Evolutionary conservation across 2,329 filamentous ascomycete species (phyloP).

Genomic region (Xylaria sp.): DNA sequence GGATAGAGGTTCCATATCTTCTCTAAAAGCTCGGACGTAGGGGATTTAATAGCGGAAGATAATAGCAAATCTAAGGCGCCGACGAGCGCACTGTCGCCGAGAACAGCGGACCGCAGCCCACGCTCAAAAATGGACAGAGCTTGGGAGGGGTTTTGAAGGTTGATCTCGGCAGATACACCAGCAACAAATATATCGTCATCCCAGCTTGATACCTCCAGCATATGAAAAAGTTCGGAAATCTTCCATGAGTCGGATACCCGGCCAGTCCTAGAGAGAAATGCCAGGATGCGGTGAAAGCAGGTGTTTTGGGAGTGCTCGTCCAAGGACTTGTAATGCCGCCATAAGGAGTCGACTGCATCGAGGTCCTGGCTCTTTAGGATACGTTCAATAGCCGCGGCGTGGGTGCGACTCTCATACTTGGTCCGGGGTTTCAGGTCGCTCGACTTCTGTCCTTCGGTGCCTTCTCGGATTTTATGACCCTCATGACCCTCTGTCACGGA

Average conservation of each 20-base stretch:
- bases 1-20: conserved; percentile 37
- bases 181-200: conserved; percentile 47
- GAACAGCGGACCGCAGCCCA: conserved; percentile 40
- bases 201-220: conserved; percentile 47
- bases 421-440: not conserved
- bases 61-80: conserved; percentile 53
- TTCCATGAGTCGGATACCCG: conserved; percentile 52
- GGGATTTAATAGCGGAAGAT: conserved; percentile 45
- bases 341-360: conserved; percentile 46
- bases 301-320: conserved; percentile 39
- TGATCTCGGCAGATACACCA: conserved; percentile 50
- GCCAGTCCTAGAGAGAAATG: conserved; percentile 50
- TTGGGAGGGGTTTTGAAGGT: conserved; percentile 44
- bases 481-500: too few species aligned
- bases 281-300: conserved; percentile 45
- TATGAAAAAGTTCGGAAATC: conserved; percentile 51
- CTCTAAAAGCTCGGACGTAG: conserved; percentile 27
- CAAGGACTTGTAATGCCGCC: conserved; percentile 50
- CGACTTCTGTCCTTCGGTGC: not conserved
- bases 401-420: not conserved
- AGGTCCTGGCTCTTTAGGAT: conserved; percentile 29
- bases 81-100: conserved; percentile 40
- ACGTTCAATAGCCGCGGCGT: conserved; percentile 27
- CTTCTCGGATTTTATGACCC: not conserved
- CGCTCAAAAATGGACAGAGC: conserved; percentile 50